Evolutionary conservation across 2,329 filamentous ascomycete genomes (phyloP).

Genomic region (Hirsutella thompsonii): DNA sequence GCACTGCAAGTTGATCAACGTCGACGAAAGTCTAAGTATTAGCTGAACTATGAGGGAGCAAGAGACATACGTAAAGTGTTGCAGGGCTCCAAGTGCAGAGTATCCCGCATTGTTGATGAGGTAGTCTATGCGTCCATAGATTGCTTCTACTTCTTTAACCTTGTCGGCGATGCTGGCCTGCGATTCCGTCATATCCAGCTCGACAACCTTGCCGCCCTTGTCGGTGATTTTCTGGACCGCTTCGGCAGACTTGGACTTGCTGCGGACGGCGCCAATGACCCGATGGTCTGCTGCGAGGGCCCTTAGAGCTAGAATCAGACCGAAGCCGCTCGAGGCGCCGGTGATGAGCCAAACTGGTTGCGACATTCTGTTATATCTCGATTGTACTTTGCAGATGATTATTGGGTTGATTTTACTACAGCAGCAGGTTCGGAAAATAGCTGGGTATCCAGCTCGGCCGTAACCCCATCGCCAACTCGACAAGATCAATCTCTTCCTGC

Average conservation of each 20-base stretch:
- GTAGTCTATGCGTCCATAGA: conserved; percentile 27
- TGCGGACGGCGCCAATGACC: conserved; percentile 34
- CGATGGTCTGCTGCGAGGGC: conserved; percentile 28
- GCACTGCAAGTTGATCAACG: too few species aligned
- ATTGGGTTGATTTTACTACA: too few species aligned
- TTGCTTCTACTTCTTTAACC: conserved; percentile 12
- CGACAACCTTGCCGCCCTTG: conserved; percentile 12
- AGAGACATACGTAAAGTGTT: background rate
- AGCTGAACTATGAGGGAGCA: too few species aligned
- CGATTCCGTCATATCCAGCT: conserved; percentile 15
- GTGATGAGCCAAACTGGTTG: conserved; percentile 33
- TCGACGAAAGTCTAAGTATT: too few species aligned
- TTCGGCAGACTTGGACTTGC: conserved; percentile 8
- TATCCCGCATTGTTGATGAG: conserved; percentile 35
- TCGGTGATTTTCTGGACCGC: conserved; percentile 6
- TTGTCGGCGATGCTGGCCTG: conserved; percentile 11
- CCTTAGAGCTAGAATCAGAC: conserved; percentile 27
- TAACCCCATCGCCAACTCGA: too few species aligned
- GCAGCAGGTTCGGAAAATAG: too few species aligned
- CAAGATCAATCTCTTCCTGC: too few species aligned
- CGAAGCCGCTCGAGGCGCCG: conserved; percentile 32
- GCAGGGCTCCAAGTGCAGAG: conserved; percentile 8
- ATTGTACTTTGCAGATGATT: too few species aligned
- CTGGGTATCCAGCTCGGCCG: too few species aligned
- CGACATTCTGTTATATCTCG: too few species aligned